Percentiles rank a stretch among this genome's conserved stretches.
Conservation (phyloP, 495 filamentous ascomycete species). For the Penicillium manginii region DNA sequence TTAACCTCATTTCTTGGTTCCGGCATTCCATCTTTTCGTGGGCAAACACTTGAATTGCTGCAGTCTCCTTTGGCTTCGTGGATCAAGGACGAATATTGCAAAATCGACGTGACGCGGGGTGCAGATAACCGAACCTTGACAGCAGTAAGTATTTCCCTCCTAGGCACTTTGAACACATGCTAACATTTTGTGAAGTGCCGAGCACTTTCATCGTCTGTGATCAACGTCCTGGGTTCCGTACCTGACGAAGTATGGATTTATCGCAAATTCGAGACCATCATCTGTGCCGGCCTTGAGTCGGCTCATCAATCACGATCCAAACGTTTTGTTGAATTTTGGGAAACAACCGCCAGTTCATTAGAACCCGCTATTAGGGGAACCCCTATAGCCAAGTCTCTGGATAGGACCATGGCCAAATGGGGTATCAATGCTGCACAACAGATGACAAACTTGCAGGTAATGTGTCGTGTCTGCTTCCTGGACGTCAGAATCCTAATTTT, state of each 20-base stretch:
- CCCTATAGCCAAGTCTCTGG: constrained; percentile 51
- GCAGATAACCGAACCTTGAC: constrained; percentile 41
- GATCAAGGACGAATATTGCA: constrained; percentile 37
- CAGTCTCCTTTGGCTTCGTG: constrained; percentile 36
- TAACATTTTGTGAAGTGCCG: constrained; percentile 37
- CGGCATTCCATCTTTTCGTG: constrained; percentile 34
- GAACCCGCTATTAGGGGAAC: constrained; percentile 49
- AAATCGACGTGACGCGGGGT: constrained; percentile 33
- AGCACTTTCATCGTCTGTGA: constrained; percentile 37
- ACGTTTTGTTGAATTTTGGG: constrained; percentile 61
- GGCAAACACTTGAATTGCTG: constrained; percentile 35
- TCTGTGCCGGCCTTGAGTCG: constrained; percentile 61
- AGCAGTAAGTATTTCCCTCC: constrained; percentile 36
- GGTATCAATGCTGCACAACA: constrained; percentile 38
- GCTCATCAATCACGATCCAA: constrained; percentile 57
- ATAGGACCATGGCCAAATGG: constrained; percentile 37
- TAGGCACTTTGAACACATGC: background rate
- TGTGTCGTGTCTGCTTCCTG: background rate
- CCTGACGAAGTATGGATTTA: constrained; percentile 47
- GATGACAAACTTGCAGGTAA: constrained; percentile 6
- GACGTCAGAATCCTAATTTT: background rate
- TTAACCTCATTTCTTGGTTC: constrained; percentile 45
- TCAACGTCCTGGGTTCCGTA: constrained; percentile 39
- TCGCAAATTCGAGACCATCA: constrained; percentile 51
- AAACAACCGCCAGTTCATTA: constrained; percentile 52